phyloP scores from a whole-genome alignment of 176 grass and related monocot genomes.

The Urochloa ruziziensis region DNA sequence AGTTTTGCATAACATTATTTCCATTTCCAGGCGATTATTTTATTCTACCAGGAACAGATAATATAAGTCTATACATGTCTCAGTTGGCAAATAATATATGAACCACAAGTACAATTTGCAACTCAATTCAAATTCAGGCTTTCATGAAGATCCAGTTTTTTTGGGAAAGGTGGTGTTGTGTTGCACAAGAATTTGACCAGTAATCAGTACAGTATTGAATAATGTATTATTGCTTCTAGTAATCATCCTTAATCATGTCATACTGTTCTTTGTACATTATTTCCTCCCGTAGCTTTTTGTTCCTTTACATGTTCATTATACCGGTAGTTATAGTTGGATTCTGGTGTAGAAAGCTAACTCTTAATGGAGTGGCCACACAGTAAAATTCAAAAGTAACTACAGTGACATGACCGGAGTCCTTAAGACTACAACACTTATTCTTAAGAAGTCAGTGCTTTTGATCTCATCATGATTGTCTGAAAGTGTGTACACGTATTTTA shows the following conservation, averaged over 20 bases:
- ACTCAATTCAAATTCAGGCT: not conserved
- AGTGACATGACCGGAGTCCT: not conserved
- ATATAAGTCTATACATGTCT: not conserved
- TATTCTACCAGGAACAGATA: not conserved
- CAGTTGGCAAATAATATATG: not conserved
- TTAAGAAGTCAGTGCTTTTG: not conserved
- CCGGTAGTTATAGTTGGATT: conserved; percentile 39
- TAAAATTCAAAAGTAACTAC: conserved; percentile 23
- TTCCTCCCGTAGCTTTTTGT: conserved; percentile 1
- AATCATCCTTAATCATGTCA: conserved; percentile 39
- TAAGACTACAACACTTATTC: conserved; percentile 4
- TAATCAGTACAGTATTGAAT: not conserved
- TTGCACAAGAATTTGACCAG: conserved; percentile 12
- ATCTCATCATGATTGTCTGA: conserved; percentile 28
- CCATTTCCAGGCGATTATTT: not conserved
- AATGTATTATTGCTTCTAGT: conserved; percentile 10
- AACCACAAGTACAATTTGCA: not conserved
- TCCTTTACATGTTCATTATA: conserved; percentile 43
- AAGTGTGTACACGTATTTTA: not conserved
- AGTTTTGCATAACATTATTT: not conserved
- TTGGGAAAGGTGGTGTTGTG: not conserved
- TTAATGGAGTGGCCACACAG: conserved; percentile 7
- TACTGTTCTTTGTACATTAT: conserved; percentile 17
- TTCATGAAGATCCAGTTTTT: not conserved
- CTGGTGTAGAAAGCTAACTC: conserved; percentile 24